Evolutionary conservation across 495 filamentous ascomycete species (phyloP), one percentile per base, ranked within the genome.

Genomic region (Xylaria nigripes): DNA sequence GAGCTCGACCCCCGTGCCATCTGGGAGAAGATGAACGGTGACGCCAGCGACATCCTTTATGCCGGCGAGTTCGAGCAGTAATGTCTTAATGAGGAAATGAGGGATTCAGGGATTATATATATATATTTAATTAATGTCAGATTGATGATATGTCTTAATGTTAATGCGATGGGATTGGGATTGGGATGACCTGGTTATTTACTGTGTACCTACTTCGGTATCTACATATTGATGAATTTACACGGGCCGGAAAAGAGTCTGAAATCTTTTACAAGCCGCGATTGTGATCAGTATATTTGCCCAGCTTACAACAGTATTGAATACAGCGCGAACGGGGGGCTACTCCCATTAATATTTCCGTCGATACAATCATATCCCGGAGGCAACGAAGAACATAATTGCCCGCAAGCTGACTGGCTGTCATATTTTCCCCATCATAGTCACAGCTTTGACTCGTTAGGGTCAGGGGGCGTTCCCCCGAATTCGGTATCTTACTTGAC

Each of bases 1-100:
- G 57, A 62, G n/a, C 50, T 66, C 21, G 51, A 66, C 19, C 45
- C 56, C 12, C 59, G 63, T 9, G 40, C 63, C 1, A 18, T 66
- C 41, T 66, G 63, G 63, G 45, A 61, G 15, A 25, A 57, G 41
- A 66, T 66, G 63, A 66, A 66, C 46, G 54, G 54, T 10, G 54
- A 48, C 10, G 53, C 50, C 4, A 21, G 47, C 3, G 63, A 51
- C 43, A 48, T 66, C 27, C 58, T 66, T 7, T 60, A 66, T 36
- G 63, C 63, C 2, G 61, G 61, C 1, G 51, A 61, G 23, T 66
- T 63, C 16, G 51, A 64, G 2, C 56, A 61, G 59, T 64, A 45
- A 55, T 13, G 32, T 15, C 9, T 27, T 5, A 40, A 22, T 8
- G 10, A 36, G 25, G 25, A 29, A 29, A 36, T 15, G 32, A 36